Evolutionary conservation across 306 rosid species (phyloP), one percentile per base, ranked within the genome.

Genomic region (Mimosa pudica): DNA sequence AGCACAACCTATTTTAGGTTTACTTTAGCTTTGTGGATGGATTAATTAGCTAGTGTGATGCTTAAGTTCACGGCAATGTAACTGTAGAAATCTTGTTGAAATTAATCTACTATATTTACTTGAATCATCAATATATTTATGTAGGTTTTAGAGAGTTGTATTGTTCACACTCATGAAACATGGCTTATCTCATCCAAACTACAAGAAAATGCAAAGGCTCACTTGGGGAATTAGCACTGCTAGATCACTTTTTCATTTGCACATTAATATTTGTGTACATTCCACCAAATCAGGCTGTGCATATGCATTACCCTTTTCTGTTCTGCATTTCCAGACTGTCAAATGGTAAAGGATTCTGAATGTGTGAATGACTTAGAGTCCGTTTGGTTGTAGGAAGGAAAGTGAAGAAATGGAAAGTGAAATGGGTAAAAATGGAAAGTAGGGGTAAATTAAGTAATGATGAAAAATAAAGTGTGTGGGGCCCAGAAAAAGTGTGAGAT

Each of bases 1-100:
- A 11, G 74, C 74, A 70, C 6, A 13, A 16, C 20, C 74, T 70
- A 46, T 24, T 24, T 7, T 70, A 24, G 58, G 46, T 46, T 24
- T 47, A 13, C 73, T 69, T 69, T 13, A 10, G 14, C 32, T 69
- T 44, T 55, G 73, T 20, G 54, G n/a, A 69, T 20, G 55, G 73
- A 69, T 45, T 45, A 2, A 68, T 17, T n/a, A 6, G 52, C 54
- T n/a, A 6, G 52, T 68, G 54, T 68, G 54, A 68, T 24, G 35
- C 54, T 10, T 2, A 6, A 47, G 42, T 70, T 30, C 74, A 11
- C 16, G 32, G 46, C 7, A 11, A 20, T 70, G 74, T 10, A 7
- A 5, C 41, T 7, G 2, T 46, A 5, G 57, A 32, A 46, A 47
- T 70, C 58, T 46, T 2, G 58, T 70, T 47, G 24, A 5, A 24